phyloP scores from a whole-genome alignment of 768 basidiomycete species.

The Phaeotremella fagi region DNA sequence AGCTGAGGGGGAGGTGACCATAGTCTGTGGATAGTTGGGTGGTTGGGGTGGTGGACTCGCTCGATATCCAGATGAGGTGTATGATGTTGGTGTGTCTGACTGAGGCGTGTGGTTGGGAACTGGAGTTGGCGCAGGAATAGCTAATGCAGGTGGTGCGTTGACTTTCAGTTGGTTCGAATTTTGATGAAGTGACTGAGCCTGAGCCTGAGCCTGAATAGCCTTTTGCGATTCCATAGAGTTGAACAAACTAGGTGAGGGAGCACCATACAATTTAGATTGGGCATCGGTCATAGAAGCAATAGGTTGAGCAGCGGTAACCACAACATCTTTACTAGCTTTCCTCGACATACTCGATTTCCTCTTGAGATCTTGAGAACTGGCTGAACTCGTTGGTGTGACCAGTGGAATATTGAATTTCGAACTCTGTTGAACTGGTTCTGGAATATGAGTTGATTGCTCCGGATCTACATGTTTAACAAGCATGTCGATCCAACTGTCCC shows the following conservation, averaged over 20 bases:
- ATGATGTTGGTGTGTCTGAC: neutral
- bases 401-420: too few relatives aligned
- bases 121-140: conserved; percentile 10
- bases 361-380: neutral
- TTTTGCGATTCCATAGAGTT: conserved; percentile 31
- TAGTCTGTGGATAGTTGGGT: conserved; percentile 58
- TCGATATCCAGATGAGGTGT: neutral
- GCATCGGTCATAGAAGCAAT: conserved; percentile 14
- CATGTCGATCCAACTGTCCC: conserved; percentile 91
- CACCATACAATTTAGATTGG: conserved; percentile 28
- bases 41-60: conserved; percentile 8
- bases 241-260: conserved; percentile 38
- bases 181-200: neutral
- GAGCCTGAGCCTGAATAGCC: conserved; percentile 44
- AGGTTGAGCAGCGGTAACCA: conserved; percentile 36
- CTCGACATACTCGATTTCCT: conserved; percentile 25
- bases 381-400: neutral
- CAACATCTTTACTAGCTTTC: conserved; percentile 34
- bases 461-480: conserved; percentile 71
- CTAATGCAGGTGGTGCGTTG: conserved; percentile 1
- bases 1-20: conserved; percentile 61
- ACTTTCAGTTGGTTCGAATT: neutral
- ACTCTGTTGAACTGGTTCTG: conserved; percentile 1
- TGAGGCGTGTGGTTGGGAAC: neutral
- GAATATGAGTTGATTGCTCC: conserved; percentile 4